Evolutionary conservation across 129 eudicot species (phyloP).

Genomic region (Centella asiatica): DNA sequence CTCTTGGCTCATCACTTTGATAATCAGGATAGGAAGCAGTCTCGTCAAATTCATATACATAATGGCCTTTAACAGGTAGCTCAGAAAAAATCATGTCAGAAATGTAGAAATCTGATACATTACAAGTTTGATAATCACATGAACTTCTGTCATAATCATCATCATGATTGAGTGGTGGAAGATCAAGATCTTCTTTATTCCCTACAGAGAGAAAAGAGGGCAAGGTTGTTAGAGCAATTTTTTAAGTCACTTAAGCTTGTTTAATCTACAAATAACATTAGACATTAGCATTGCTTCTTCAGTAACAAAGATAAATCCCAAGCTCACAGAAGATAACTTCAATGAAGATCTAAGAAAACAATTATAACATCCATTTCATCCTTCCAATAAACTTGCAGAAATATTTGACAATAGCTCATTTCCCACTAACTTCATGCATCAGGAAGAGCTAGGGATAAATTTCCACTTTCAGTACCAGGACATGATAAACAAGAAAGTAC

Average conservation of each 20-base stretch:
- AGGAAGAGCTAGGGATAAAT: too few species aligned
- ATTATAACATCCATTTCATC: too few species aligned
- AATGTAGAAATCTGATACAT: slow-evolving; percentile 67
- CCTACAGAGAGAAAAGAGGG: slow-evolving; percentile 38
- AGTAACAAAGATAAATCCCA: too few species aligned
- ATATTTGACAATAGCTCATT: too few species aligned
- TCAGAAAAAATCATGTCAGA: slow-evolving; percentile 83
- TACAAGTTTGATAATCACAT: slow-evolving; percentile 66
- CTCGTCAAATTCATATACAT: slow-evolving; percentile 26
- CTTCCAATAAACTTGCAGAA: too few species aligned
- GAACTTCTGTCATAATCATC: slow-evolving; percentile 45
- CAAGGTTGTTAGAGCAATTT: background rate
- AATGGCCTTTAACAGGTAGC: slow-evolving; percentile 32
- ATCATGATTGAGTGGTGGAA: slow-evolving; percentile 36
- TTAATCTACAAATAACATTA: background rate
- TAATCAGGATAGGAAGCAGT: slow-evolving; percentile 45
- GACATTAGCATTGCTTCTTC: too few species aligned
- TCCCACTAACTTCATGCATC: too few species aligned
- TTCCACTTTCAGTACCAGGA: too few species aligned
- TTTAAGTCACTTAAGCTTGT: background rate
- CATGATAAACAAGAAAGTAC: too few species aligned
- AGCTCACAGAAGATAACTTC: too few species aligned
- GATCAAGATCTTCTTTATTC: slow-evolving; percentile 29
- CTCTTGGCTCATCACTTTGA: slow-evolving; percentile 49
- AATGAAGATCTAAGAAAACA: too few species aligned